phyloP scores from a whole-genome alignment of 2,329 filamentous ascomycete genomes.

The Talaromyces sp. region DNA sequence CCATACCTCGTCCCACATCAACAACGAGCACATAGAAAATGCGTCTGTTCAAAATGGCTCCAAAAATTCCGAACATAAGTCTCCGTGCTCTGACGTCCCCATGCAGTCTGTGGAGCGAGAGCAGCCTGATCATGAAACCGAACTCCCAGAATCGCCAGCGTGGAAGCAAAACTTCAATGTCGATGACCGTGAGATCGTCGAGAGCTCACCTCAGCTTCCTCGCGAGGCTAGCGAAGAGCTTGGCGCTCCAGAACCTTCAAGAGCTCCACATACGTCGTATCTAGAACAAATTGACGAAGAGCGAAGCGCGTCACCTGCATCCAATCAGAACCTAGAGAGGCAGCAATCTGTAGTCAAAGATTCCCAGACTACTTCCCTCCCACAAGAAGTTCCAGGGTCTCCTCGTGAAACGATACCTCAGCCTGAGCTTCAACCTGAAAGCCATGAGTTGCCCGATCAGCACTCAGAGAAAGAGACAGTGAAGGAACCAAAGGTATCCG shows the following conservation, averaged over 20 bases:
- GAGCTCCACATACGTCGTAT: neutral
- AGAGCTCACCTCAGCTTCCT: conserved; percentile 8
- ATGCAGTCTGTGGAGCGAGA: conserved; percentile 22
- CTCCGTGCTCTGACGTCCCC: conserved; percentile 14
- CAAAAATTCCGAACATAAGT: neutral
- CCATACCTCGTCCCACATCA: neutral
- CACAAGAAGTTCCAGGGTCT: neutral
- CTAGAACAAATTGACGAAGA: neutral
- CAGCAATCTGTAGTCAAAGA: neutral
- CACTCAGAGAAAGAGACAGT: neutral
- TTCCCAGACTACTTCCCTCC: neutral
- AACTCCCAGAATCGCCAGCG: neutral
- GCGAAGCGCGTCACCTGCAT: neutral
- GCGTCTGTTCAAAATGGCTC: neutral
- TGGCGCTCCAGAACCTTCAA: conserved; percentile 16
- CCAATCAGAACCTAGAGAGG: neutral
- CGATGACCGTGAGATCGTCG: conserved; percentile 2
- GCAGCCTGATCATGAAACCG: conserved; percentile 12
- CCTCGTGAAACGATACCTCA: neutral
- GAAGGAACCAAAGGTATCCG: neutral
- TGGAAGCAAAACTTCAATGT: neutral
- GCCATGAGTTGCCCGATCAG: neutral
- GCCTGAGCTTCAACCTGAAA: neutral
- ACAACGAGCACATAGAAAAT: neutral
- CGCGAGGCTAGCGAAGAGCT: conserved; percentile 23